Evolutionary conservation across 805 yeast genomes (phyloP).

Genomic region (Suhomyces sp.): DNA sequence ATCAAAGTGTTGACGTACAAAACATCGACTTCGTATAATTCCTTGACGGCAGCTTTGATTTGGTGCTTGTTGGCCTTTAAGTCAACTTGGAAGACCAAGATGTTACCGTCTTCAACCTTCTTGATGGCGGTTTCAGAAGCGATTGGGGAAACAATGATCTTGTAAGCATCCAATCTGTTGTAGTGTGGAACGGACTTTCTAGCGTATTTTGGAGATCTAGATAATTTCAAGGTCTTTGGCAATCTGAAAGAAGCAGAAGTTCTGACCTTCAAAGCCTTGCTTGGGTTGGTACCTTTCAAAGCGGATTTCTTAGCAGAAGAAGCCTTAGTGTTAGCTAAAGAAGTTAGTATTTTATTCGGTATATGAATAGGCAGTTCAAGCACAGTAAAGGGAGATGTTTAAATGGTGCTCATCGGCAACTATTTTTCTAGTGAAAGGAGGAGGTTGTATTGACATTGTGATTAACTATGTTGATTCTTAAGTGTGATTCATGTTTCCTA

Average conservation of each 20-base stretch:
- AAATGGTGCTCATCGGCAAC: too few relatives aligned
- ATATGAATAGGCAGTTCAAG: too few relatives aligned
- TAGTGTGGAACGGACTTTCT: slow-evolving; percentile 96
- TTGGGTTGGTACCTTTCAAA: slow-evolving; percentile 92
- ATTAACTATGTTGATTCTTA: too few relatives aligned
- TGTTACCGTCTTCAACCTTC: slow-evolving; percentile 99
- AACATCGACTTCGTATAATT: slow-evolving; percentile 95
- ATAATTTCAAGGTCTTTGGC: slow-evolving; percentile 94
- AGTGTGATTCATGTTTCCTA: too few relatives aligned
- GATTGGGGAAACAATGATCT: slow-evolving; percentile 90
- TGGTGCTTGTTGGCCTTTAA: slow-evolving; percentile 97
- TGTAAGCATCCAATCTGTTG: slow-evolving; percentile 95
- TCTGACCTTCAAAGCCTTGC: slow-evolving; percentile 91
- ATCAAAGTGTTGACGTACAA: slow-evolving; percentile 92
- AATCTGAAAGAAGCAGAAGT: slow-evolving; percentile 92
- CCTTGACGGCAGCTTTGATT: slow-evolving; percentile 97
- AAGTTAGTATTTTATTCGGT: slow-evolving; percentile 27
- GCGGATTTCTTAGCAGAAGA: slow-evolving; percentile 98
- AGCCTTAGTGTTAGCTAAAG: slow-evolving; percentile 68
- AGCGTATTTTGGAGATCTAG: slow-evolving; percentile 94
- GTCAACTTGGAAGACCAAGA: slow-evolving; percentile 97
- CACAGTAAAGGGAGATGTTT: too few relatives aligned
- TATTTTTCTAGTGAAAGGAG: too few relatives aligned
- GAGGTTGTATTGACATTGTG: too few relatives aligned
- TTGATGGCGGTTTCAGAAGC: slow-evolving; percentile 98